Evolutionary conservation across 306 rosid genomes (phyloP), one percentile per base, ranked within the genome.

Genomic region (Castanopsis chinensis): DNA sequence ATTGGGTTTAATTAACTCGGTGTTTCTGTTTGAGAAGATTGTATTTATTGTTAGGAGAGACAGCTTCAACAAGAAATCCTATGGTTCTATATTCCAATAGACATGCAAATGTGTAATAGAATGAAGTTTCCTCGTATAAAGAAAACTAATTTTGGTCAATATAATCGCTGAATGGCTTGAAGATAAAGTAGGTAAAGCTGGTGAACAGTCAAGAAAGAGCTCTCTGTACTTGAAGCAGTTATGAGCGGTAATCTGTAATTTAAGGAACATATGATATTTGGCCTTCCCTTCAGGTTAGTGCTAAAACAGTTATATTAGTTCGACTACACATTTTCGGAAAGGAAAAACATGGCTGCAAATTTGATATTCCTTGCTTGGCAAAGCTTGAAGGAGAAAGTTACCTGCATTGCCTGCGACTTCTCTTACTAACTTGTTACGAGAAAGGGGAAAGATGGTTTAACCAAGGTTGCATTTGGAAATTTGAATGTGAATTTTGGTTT

Each of bases 111-210:
- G 77, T 85, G 68, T 41, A 7, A 3, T 69, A 79, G 72, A 76
- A 80, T 69, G 79, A 71, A 69, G 83, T 83, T 88, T 67, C 51
- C 80, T 57, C 87, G 91, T 85, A 75, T 85, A 59, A 85, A 83
- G 81, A 81, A 88, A 81, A 81, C 87, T 60, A 83, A 83, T 73
- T 74, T 5, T 43, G 37, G 78, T 69, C 72, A 78, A 78, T 56
- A 61, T 77, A 65, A 52, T 77, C 81, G 67, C 41, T 45, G 32
- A 59, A 74, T 60, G 33, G 71, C 82, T 71, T 51, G n/a, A 69
- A 81, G 81, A 59, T 71, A 35, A 81, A 85, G 91, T 89, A 86
- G 94, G 93, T 86, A 72, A 91, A 85, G 84, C 84, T n/a, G 93
- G 86, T 89, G 88, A 91, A 85, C 90, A 89, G 88, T 88, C 88